phyloP scores from a whole-genome alignment of 768 basidiomycete species.

The Leucosporidium creatinivorum region DNA sequence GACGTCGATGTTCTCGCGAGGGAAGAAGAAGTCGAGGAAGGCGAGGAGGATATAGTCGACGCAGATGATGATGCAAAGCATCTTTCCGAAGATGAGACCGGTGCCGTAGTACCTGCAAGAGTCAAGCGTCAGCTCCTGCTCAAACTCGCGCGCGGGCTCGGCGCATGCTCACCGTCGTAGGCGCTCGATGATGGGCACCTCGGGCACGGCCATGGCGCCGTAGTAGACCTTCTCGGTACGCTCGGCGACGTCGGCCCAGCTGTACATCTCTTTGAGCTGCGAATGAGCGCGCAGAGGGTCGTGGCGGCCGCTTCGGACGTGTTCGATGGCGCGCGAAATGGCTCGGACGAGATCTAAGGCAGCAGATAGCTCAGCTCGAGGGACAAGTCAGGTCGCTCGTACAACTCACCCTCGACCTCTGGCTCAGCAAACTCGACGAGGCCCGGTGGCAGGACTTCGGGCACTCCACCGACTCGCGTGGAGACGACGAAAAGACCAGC shows the following conservation, averaged over 20 bases:
- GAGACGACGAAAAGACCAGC: constrained; percentile 89
- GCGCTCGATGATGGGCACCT: constrained; percentile 67
- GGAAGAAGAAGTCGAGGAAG: constrained; percentile 75
- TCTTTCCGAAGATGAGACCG: constrained; percentile 78
- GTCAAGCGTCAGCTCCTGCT: too few relatives aligned
- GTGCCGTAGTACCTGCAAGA: constrained; percentile 57
- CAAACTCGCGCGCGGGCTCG: neutral
- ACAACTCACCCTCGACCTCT: constrained; percentile 77
- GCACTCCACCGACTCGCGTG: constrained; percentile 89
- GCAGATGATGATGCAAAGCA: constrained; percentile 77
- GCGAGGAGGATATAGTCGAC: constrained; percentile 84
- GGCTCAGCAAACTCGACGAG: constrained; percentile 94
- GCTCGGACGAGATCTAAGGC: constrained; percentile 71
- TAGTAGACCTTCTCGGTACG: constrained; percentile 80
- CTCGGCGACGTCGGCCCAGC: constrained; percentile 69
- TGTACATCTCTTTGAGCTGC: constrained; percentile 73
- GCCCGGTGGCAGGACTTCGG: constrained; percentile 85
- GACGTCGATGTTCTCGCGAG: constrained; percentile 66
- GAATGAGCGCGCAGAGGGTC: constrained; percentile 69
- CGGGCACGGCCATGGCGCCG: constrained; percentile 55
- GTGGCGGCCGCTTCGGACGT: constrained; percentile 60
- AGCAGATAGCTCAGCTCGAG: neutral
- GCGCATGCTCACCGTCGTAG: constrained; percentile 56
- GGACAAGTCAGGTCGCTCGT: neutral
- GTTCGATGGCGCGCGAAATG: constrained; percentile 67